Percentiles rank a stretch among this genome's conserved stretches.
These are phyloP conservation scores for Geotrichum fermentans DNA, from an alignment of 1,139 yeast genomes.

Conservation along the genomic window DNA sequence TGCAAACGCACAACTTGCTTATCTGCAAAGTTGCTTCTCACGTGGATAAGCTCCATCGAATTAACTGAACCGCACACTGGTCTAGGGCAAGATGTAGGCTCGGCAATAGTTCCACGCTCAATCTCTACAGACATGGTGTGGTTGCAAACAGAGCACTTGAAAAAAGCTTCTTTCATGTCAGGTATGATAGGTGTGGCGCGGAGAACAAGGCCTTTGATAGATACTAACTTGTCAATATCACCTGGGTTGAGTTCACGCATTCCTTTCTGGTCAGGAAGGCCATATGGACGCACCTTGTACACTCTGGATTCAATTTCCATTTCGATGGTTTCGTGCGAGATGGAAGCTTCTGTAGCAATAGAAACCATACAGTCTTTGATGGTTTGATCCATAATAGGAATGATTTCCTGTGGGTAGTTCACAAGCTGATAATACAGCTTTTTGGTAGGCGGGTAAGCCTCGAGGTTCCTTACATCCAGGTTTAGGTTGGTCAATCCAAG, in stretches of 20 bases:
- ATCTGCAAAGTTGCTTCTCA: constrained; percentile 88
- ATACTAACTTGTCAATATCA: constrained; percentile 89
- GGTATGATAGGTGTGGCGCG: constrained; percentile 91
- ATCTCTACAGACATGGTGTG: constrained; percentile 89
- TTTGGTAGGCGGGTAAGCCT: constrained; percentile 69
- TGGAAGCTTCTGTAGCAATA: constrained; percentile 41
- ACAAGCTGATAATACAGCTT: constrained; percentile 79
- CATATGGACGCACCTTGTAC: constrained; percentile 83
- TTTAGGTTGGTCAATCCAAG: constrained; percentile 79
- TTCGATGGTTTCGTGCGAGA: constrained; percentile 35
- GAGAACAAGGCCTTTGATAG: constrained; percentile 84
- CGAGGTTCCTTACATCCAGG: constrained; percentile 74
- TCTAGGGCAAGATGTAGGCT: constrained; percentile 90
- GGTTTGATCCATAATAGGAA: constrained; percentile 96
- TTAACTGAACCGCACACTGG: constrained; percentile 77
- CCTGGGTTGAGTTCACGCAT: constrained; percentile 94
- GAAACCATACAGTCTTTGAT: constrained; percentile 86
- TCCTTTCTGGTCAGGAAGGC: constrained; percentile 56
- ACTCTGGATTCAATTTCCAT: constrained; percentile 71
- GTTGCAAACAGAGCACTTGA: constrained; percentile 91
- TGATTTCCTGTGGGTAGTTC: constrained; percentile 93
- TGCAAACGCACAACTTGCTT: constrained; percentile 91
- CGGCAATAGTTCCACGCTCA: constrained; percentile 90
- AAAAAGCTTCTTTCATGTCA: constrained; percentile 96
- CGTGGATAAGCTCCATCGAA: constrained; percentile 88